A percentile compares a stretch with the other conserved stretches of the same genome.
phyloP scores from a whole-genome alignment of 2,329 filamentous ascomycete genomes.

The Nannizziopsis arthrosporioides region DNA sequence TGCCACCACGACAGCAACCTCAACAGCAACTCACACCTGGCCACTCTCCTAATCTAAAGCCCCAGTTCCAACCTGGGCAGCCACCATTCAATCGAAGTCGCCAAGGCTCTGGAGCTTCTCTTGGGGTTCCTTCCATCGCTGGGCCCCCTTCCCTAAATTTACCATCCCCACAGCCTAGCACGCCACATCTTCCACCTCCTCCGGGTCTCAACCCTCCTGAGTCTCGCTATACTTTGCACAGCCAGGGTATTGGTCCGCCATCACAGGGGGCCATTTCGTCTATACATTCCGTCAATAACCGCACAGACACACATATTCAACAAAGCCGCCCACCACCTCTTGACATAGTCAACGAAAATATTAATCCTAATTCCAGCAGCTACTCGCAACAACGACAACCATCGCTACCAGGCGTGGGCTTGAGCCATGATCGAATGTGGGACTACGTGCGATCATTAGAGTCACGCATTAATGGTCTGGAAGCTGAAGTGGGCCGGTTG shows the following conservation, averaged over 20 bases:
- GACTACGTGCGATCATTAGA: conserved; percentile 25
- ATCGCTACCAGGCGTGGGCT: conserved; percentile 10
- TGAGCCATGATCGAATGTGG: conserved; percentile 18
- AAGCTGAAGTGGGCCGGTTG: conserved; percentile 24
- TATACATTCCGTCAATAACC: conserved; percentile 15
- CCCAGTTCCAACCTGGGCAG: conserved; percentile 31
- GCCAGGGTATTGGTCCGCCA: conserved; percentile 22
- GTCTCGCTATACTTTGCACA: conserved; percentile 27
- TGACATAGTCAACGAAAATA: conserved; percentile 8
- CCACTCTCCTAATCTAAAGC: conserved; percentile 34
- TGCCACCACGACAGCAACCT: conserved; percentile 21
- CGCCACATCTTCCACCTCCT: conserved; percentile 26
- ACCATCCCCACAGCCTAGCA: conserved; percentile 13
- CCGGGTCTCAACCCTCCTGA: conserved; percentile 26
- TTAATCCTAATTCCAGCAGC: conserved; percentile 12
- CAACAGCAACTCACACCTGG: conserved; percentile 24
- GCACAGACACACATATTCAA: conserved; percentile 8
- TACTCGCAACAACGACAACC: conserved; percentile 9
- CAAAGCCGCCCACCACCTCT: conserved; percentile 4
- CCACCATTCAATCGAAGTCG: conserved; percentile 19
- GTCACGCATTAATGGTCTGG: conserved; percentile 23
- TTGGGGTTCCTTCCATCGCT: conserved; percentile 9
- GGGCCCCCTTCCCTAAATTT: conserved; percentile 11
- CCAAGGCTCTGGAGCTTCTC: conserved; percentile 7
- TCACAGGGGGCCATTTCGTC: conserved; percentile 12